Conservation (phyloP, 2,329 filamentous ascomycete genomes). For the Aspergillus tubingensis region DNA sequence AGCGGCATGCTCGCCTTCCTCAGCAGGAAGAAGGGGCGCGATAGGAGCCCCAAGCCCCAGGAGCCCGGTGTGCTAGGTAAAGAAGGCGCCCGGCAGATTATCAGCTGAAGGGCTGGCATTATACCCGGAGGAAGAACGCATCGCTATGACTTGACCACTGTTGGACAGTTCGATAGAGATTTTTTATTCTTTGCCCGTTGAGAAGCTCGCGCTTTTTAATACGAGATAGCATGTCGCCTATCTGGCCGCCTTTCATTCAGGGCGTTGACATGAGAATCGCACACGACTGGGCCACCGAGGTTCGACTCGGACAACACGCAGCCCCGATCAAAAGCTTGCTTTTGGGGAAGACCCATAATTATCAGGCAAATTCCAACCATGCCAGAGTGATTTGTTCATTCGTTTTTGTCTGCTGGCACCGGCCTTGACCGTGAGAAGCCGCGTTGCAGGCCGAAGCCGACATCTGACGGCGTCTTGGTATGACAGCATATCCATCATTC, state of each 20-base stretch:
- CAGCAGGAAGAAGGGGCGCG: slow-evolving; percentile 82
- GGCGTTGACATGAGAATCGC: background rate
- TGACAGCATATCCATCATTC: background rate
- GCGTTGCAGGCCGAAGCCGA: background rate
- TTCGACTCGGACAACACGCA: background rate
- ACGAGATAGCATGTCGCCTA: background rate
- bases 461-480: background rate
- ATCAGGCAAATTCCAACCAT: background rate
- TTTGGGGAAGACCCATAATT: background rate
- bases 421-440: background rate
- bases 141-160: slow-evolving; percentile 2
- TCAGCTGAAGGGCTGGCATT: slow-evolving; percentile 53
- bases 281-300: background rate
- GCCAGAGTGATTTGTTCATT: background rate
- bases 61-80: slow-evolving; percentile 93
- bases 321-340: background rate
- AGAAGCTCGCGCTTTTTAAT: background rate
- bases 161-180: slow-evolving; percentile 4
- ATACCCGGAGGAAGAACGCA: background rate
- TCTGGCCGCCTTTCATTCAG: background rate
- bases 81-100: slow-evolving; percentile 83
- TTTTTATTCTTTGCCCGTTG: background rate
- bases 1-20: slow-evolving; percentile 89
- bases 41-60: slow-evolving; percentile 89
- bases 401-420: background rate